Conservation (phyloP, 345 rosid species). For the Eucalyptus curtisii region DNA sequence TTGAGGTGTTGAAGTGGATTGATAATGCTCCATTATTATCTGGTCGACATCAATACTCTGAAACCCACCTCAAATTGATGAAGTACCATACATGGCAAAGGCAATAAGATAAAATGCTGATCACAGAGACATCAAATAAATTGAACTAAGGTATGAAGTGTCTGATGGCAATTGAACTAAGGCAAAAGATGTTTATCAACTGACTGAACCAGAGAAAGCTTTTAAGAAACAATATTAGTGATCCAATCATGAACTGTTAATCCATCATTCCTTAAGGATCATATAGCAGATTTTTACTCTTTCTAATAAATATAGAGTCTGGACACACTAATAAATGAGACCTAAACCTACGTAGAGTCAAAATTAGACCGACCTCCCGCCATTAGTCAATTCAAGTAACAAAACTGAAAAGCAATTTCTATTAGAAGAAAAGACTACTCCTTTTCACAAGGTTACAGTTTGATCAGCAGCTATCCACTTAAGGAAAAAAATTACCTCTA, state of each 20-base stretch:
- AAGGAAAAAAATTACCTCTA: slow-evolving; percentile 39
- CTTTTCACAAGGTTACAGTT: background rate
- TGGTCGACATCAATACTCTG: slow-evolving; percentile 93
- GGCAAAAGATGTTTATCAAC: background rate
- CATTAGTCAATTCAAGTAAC: background rate
- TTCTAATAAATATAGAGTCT: background rate
- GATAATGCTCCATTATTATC: slow-evolving; percentile 80
- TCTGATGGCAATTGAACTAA: background rate
- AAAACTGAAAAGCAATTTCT: background rate
- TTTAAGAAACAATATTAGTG: background rate
- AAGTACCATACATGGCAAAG: background rate
- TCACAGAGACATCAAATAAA: background rate
- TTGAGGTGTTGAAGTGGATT: slow-evolving; percentile 63
- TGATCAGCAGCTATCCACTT: background rate
- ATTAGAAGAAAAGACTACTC: background rate
- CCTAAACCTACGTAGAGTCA: background rate
- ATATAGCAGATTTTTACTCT: background rate
- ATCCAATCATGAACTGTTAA: background rate
- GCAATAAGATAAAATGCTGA: background rate
- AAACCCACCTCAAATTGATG: slow-evolving; percentile 3
- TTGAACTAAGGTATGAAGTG: background rate
- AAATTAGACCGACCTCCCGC: background rate
- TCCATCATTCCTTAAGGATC: background rate
- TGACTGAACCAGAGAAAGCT: background rate
- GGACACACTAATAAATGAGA: background rate